A percentile compares a stretch with the other conserved stretches of the same genome.
Evolutionary conservation across 2,329 filamentous ascomycete species (phyloP).

Genomic region (Myriosclerotinia curreyana): DNA sequence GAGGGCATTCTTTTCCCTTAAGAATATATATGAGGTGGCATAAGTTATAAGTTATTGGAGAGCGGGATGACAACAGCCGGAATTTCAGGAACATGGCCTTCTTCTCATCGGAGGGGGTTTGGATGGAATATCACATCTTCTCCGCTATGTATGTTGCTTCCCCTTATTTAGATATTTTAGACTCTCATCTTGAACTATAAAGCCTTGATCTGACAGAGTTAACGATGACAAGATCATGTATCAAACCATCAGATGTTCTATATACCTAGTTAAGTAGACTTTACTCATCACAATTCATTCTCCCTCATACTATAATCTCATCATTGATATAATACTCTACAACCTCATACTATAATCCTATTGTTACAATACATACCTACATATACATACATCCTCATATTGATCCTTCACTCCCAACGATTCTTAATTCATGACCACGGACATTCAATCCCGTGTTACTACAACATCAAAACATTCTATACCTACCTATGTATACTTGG

Average conservation of each 20-base stretch:
- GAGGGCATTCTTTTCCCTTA: background rate
- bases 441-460: background rate
- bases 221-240: background rate
- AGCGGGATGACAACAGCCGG: background rate
- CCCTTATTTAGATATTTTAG: background rate
- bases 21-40: slow-evolving; percentile 15
- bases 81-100: slow-evolving; percentile 11
- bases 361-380: background rate
- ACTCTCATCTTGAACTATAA: background rate
- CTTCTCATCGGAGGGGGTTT: too few relatives aligned
- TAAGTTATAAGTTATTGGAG: background rate
- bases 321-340: background rate
- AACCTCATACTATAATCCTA: background rate
- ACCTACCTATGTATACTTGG: too few relatives aligned
- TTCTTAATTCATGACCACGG: slow-evolving; percentile 8
- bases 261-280: too few relatives aligned
- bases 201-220: background rate
- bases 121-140: background rate
- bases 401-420: background rate
- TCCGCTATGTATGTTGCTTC: too few relatives aligned
- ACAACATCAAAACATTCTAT: background rate
- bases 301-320: too few relatives aligned
- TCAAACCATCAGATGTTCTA: background rate
- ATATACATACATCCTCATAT: too few relatives aligned
- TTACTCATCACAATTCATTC: too few relatives aligned